These are phyloP conservation scores for Lachancea thermotolerans DNA, from an alignment of 805 yeast genomes.

Conservation along the genomic window DNA sequence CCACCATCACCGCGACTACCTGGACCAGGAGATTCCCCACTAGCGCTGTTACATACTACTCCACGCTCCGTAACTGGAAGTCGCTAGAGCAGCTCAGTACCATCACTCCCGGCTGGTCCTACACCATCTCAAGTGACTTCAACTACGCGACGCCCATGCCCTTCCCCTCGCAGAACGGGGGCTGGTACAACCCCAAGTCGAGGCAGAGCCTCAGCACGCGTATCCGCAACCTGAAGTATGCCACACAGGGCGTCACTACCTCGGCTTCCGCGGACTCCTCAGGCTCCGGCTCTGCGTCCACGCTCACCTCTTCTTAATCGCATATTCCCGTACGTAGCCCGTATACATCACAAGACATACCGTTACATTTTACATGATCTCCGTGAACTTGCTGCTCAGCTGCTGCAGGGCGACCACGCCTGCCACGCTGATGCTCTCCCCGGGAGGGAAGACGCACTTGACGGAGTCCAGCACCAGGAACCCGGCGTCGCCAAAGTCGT, in stretches of 20 bases:
- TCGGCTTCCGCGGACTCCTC: background rate
- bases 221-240: slow-evolving; percentile 16
- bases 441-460: slow-evolving; percentile 21
- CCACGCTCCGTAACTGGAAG: slow-evolving; percentile 33
- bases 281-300: background rate
- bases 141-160: slow-evolving; percentile 72
- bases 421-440: slow-evolving; percentile 26
- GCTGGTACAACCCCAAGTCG: slow-evolving; percentile 59
- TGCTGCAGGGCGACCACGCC: slow-evolving; percentile 31
- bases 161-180: slow-evolving; percentile 51
- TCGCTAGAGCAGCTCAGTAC: slow-evolving; percentile 47
- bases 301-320: background rate
- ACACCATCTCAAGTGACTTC: slow-evolving; percentile 51
- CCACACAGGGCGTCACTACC: background rate
- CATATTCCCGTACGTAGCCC: background rate
- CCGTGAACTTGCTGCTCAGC: slow-evolving; percentile 26
- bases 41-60: slow-evolving; percentile 56
- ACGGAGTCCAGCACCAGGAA: slow-evolving; percentile 31
- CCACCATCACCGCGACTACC: slow-evolving; percentile 55
- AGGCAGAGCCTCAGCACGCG: slow-evolving; percentile 35
- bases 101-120: slow-evolving; percentile 78
- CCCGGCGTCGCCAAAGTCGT: slow-evolving; percentile 30
- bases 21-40: slow-evolving; percentile 66
- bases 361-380: slow-evolving; percentile 10
- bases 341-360: slow-evolving; percentile 11